A percentile compares a stretch with the other conserved stretches of the same genome.
phyloP scores from a whole-genome alignment of 2,329 filamentous ascomycete genomes.

The Myriosclerotinia duriaeana region DNA sequence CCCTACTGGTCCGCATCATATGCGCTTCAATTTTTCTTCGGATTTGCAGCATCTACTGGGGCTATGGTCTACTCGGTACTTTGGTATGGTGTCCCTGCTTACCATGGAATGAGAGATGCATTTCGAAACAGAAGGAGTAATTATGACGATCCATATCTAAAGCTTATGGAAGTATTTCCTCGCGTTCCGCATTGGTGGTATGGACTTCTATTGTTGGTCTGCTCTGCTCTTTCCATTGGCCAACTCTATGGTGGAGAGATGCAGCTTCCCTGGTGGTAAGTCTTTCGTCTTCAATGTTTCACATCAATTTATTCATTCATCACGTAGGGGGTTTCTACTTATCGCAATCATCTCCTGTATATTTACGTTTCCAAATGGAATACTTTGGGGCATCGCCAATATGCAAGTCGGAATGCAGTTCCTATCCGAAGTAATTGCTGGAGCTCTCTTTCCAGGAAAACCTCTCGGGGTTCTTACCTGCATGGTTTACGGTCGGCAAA shows the following conservation, averaged over 20 bases:
- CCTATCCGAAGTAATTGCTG: conserved; percentile 49
- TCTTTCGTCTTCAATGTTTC: neutral
- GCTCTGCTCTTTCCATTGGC: conserved; percentile 45
- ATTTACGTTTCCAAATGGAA: conserved; percentile 29
- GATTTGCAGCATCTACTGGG: conserved; percentile 47
- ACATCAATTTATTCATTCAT: neutral
- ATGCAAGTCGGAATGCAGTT: conserved; percentile 49
- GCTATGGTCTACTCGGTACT: conserved; percentile 47
- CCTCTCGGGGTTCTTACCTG: conserved; percentile 48
- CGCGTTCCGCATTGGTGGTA: conserved; percentile 61
- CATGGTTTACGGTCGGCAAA: conserved; percentile 41
- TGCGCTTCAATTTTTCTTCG: conserved; percentile 47
- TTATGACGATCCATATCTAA: conserved; percentile 46
- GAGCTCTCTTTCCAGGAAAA: conserved; percentile 53
- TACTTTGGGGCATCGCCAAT: conserved; percentile 49
- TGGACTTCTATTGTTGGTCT: conserved; percentile 45
- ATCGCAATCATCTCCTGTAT: conserved; percentile 39
- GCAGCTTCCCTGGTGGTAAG: conserved; percentile 33
- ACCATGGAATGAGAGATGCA: conserved; percentile 37
- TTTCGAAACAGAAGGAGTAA: conserved; percentile 22
- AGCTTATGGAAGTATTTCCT: conserved; percentile 49
- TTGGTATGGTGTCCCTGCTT: conserved; percentile 45
- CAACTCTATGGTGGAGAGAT: conserved; percentile 60
- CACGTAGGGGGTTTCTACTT: conserved; percentile 33
- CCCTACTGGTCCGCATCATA: conserved; percentile 42